Evolutionary conservation across 768 basidiomycete species (phyloP), one percentile per base, ranked within the genome.

Genomic region (Boletus edulis): DNA sequence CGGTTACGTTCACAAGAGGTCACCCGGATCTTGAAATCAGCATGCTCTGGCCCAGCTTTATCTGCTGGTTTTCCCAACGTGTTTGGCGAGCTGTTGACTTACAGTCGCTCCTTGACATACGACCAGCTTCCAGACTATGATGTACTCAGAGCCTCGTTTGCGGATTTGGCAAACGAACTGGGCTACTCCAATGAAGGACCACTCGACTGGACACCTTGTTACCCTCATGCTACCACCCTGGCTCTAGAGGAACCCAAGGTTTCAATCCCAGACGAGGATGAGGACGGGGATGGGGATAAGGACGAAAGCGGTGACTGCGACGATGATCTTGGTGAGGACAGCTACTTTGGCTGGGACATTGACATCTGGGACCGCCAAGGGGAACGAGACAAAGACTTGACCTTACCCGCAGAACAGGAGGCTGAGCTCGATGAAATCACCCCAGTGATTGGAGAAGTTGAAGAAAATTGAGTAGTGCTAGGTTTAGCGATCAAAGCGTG

Each of bases 121-220:
- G 24, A 32, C 18, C 51, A 52, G 10, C 24, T 52, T 39, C 51
- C 51, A 2, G 51, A 52, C 27, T 46, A 52, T 22, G 44, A 52
- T 10, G n/a, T 14, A 11, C 51, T 52, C 44, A 46, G 44, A 29
- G 17, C 37, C 24, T 39, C 29, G 18, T 46, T 46, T 31, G 29
- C 7, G 15, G 37, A 27, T 22, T 44, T 52, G 6, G 51, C 37
- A 1, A 5, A 39, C 15, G 38, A 14, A 39, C 3, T 39, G n/a
- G 44, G 51, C 35, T 32, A 12, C 31, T 31, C 37, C 15, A 10
- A 31, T 18, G 8, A 32, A n/a, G 44, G 44, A n/a, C 51, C 51
- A 20, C 43, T 52, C 13, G 51, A 52, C 44, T 52, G 51, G 51
- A 52, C 51, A 13, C 51, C 51, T 27, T 52, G 51, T 15, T 43